Evolutionary conservation across 495 filamentous ascomycete species (phyloP).

Genomic region (Gamarada debralockiae): DNA sequence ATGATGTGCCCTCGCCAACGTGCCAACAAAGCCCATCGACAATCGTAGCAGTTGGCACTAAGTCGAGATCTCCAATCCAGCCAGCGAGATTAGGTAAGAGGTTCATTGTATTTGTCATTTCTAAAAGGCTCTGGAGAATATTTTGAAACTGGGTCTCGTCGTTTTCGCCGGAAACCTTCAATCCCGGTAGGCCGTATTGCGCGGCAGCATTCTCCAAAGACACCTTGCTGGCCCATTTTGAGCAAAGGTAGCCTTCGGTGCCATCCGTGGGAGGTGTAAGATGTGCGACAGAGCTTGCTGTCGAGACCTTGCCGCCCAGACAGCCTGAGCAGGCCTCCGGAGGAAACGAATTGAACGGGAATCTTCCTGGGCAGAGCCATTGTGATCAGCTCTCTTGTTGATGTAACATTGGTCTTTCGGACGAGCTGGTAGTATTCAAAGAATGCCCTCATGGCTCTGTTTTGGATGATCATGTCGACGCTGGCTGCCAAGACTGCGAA

Average conservation of each 20-base stretch:
- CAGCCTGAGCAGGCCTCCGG: constrained; percentile 27
- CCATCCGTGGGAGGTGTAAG: not conserved
- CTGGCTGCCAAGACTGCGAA: constrained; percentile 24
- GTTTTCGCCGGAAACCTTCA: no score
- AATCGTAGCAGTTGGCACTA: no score
- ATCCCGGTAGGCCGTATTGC: constrained; percentile 30
- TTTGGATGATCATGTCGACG: constrained; percentile 46
- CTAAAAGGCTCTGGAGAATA: no score
- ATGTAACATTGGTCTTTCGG: constrained; percentile 35
- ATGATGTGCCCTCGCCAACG: no score
- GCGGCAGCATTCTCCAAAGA: constrained; percentile 35
- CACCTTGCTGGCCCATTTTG: constrained; percentile 53
- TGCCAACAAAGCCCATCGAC: no score
- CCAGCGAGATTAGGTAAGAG: no score
- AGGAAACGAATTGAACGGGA: constrained; percentile 49
- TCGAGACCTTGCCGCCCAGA: no score
- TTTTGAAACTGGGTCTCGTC: no score
- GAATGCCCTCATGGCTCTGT: constrained; percentile 47
- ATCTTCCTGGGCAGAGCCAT: constrained; percentile 30
- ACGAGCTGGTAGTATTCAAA: constrained; percentile 43
- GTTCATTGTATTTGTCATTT: no score
- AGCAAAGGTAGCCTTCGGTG: constrained; percentile 5
- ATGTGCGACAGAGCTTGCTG: not conserved
- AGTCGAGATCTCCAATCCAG: no score
- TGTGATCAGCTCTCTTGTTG: constrained; percentile 39